phyloP scores from a whole-genome alignment of 306 rosid genomes.

The Benincasa hispida region DNA sequence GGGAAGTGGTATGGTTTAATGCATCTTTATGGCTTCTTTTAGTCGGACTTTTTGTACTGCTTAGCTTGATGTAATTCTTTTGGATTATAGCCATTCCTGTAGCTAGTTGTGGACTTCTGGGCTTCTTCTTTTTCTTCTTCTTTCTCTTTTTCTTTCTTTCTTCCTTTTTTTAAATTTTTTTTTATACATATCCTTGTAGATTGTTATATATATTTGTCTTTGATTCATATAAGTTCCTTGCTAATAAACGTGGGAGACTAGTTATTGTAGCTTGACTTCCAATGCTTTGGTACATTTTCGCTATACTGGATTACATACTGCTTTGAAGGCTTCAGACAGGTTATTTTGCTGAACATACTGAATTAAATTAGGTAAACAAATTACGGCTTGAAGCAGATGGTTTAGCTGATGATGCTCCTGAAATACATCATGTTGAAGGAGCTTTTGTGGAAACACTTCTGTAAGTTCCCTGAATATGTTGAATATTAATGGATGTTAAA shows the following conservation, averaged over 20 bases:
- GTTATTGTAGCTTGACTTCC: neutral
- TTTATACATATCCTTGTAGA: neutral
- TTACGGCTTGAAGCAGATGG: conserved; percentile 57
- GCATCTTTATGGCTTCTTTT: neutral
- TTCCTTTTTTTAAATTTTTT: too few species aligned
- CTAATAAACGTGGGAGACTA: neutral
- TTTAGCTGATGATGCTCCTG: conserved; percentile 47
- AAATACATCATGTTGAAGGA: conserved; percentile 71
- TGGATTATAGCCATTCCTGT: neutral
- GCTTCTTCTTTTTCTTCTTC: too few species aligned
- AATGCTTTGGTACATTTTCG: neutral
- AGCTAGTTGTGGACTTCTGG: neutral
- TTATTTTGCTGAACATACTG: conserved; percentile 9
- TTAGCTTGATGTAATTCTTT: neutral
- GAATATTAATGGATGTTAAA: neutral
- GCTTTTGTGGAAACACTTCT: conserved; percentile 87
- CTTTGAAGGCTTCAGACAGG: neutral
- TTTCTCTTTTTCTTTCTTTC: too few species aligned
- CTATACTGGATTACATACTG: neutral
- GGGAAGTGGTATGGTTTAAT: neutral
- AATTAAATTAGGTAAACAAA: conserved; percentile 53
- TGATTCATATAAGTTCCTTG: neutral
- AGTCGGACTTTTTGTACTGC: neutral
- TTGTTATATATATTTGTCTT: neutral
- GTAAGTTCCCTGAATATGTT: conserved; percentile 34